These are phyloP conservation scores for Xylariaceae sp. DNA, from an alignment of 2,329 filamentous ascomycete species.

Conservation along the genomic window DNA sequence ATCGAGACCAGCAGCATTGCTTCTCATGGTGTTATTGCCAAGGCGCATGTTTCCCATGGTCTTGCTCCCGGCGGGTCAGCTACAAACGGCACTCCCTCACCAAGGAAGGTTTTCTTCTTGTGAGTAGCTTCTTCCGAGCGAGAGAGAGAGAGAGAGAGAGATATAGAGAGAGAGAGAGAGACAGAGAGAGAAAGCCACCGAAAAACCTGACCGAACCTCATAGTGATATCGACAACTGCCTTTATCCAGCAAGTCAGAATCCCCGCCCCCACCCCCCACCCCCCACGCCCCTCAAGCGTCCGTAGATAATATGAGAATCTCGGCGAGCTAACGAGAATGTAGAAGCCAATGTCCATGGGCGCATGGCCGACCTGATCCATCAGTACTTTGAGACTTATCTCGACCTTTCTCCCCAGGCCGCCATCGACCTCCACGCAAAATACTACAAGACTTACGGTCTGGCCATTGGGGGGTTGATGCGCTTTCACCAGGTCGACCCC, in stretches of 20 bases:
- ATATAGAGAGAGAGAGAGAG: no score
- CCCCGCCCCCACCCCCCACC: no score
- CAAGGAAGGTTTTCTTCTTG: slow-evolving; percentile 18
- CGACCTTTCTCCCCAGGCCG: slow-evolving; percentile 7
- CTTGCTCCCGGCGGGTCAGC: background rate
- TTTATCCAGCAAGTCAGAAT: slow-evolving; percentile 14
- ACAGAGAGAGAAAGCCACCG: no score
- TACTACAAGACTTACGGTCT: slow-evolving; percentile 15
- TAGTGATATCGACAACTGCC: slow-evolving; percentile 16
- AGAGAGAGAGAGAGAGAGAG: no score
- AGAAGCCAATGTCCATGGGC: slow-evolving; percentile 13
- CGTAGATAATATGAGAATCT: background rate
- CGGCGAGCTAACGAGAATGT: background rate
- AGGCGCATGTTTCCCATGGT: background rate
- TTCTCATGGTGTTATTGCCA: background rate
- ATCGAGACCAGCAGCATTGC: background rate
- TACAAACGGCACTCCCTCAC: slow-evolving; percentile 5
- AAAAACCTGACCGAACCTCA: background rate
- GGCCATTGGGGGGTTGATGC: slow-evolving; percentile 11
- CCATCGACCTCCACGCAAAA: slow-evolving; percentile 7
- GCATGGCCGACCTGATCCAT: slow-evolving; percentile 17
- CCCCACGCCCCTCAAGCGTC: no score
- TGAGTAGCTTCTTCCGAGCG: background rate
- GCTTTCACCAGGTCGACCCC: slow-evolving; percentile 12
- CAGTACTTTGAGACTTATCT: slow-evolving; percentile 13